Evolutionary conservation across 2,329 filamentous ascomycete species (phyloP).

Genomic region (Calonectria pseudoturangicola): DNA sequence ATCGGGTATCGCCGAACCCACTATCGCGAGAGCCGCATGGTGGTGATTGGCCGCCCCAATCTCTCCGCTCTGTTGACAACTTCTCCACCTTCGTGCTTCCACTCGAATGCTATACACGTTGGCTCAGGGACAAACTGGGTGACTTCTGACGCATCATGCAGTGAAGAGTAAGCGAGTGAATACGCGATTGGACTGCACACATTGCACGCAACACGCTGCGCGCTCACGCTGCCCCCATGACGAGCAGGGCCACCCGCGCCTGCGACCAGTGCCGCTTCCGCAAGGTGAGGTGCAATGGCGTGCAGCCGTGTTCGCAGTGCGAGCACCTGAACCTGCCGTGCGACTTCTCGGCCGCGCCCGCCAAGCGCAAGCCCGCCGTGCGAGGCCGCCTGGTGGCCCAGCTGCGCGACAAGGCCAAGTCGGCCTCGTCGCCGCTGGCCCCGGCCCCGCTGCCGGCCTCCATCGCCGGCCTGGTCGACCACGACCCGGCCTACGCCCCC

Average conservation of each 20-base stretch:
- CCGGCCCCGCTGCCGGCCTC: constrained; percentile 20
- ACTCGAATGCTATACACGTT: constrained; percentile 20
- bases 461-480: constrained; percentile 50
- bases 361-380: constrained; percentile 60
- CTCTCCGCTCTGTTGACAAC: constrained; percentile 17
- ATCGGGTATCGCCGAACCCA: constrained; percentile 7
- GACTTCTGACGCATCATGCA: neutral
- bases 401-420: constrained; percentile 55
- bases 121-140: neutral
- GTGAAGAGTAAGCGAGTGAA: neutral
- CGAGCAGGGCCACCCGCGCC: constrained; percentile 52
- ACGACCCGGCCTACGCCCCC: constrained; percentile 19
- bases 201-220: neutral
- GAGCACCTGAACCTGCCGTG: constrained; percentile 59
- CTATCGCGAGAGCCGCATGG: neutral
- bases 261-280: constrained; percentile 63
- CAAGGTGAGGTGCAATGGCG: constrained; percentile 62
- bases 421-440: constrained; percentile 39
- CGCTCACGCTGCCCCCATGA: constrained; percentile 22
- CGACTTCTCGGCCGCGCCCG: constrained; percentile 57
- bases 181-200: neutral
- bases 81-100: constrained; percentile 36
- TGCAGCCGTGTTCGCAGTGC: constrained; percentile 60
- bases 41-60: constrained; percentile 17
- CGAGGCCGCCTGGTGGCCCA: constrained; percentile 60